Evolutionary conservation across 2,329 filamentous ascomycete genomes (phyloP).

Genomic region (Fusarium heterosporum): DNA sequence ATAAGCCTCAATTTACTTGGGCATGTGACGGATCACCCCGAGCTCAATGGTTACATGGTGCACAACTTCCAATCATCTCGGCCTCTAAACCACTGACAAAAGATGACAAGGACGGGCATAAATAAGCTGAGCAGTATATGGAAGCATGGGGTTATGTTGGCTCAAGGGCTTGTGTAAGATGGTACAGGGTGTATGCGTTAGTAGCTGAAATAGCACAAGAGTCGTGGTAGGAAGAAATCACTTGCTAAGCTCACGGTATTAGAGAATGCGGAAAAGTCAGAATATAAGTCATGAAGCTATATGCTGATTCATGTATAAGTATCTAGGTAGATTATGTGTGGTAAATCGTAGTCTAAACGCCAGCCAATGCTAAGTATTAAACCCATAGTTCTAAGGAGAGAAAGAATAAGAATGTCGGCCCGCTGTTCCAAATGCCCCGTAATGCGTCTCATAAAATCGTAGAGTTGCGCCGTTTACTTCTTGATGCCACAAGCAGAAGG

Average conservation of each 20-base stretch:
- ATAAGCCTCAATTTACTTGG: not conserved
- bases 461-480: slow-evolving; percentile 21
- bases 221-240: not conserved
- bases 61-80: no score
- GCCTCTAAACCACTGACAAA: no score
- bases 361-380: slow-evolving; percentile 43
- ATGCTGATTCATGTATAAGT: slow-evolving; percentile 35
- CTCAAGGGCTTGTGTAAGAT: not conserved
- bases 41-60: no score
- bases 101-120: not conserved
- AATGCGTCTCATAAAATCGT: slow-evolving; percentile 32
- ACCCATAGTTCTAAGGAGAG: slow-evolving; percentile 43
- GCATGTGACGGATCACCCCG: no score
- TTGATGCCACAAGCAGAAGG: slow-evolving; percentile 58
- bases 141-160: not conserved
- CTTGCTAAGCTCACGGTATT: not conserved
- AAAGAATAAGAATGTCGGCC: slow-evolving; percentile 29
- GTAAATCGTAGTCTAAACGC: slow-evolving; percentile 43
- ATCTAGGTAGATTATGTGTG: slow-evolving; percentile 41
- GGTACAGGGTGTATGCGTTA: not conserved
- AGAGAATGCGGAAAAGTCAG: not conserved
- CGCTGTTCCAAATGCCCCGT: slow-evolving; percentile 18
- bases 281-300: slow-evolving; percentile 24
- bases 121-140: not conserved
- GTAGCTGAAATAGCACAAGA: not conserved